These are phyloP conservation scores for Karstenula rhodostoma DNA, from an alignment of 2,329 filamentous ascomycete species.

Conservation along the genomic window DNA sequence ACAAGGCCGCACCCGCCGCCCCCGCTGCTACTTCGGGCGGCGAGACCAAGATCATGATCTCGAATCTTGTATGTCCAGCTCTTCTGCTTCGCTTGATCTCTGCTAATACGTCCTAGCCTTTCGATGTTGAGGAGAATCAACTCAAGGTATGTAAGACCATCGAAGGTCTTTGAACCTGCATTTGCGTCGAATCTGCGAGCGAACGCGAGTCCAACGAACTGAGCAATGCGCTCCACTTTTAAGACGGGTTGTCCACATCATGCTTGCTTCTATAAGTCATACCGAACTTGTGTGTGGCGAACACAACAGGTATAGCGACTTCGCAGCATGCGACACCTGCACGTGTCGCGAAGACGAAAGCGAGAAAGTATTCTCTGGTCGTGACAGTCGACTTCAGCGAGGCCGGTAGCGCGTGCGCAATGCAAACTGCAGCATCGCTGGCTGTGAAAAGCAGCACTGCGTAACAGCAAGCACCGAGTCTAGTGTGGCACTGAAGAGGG, in stretches of 20 bases:
- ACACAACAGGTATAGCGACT: slow-evolving; percentile 39
- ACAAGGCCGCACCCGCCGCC: slow-evolving; percentile 70
- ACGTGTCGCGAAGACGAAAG: slow-evolving; percentile 38
- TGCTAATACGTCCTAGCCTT: slow-evolving; percentile 73
- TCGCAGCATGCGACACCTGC: slow-evolving; percentile 43
- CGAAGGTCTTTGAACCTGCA: slow-evolving; percentile 53
- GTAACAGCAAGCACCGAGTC: slow-evolving; percentile 27
- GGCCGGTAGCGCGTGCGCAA: slow-evolving; percentile 26
- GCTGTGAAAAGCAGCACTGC: slow-evolving; percentile 15
- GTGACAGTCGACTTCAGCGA: slow-evolving; percentile 22
- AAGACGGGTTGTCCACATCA: slow-evolving; percentile 36
- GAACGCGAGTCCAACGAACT: slow-evolving; percentile 42
- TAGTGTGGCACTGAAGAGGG: slow-evolving; percentile 5
- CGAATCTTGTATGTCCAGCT: slow-evolving; percentile 82
- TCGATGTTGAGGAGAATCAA: slow-evolving; percentile 94
- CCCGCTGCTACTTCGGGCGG: slow-evolving; percentile 66
- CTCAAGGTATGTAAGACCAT: slow-evolving; percentile 99
- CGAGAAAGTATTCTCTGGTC: slow-evolving; percentile 29
- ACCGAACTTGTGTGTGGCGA: slow-evolving; percentile 41
- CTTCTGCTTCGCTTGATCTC: slow-evolving; percentile 7
- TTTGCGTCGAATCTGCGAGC: slow-evolving; percentile 41
- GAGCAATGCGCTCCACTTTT: slow-evolving; percentile 26
- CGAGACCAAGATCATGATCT: slow-evolving; percentile 97
- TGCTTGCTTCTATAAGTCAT: slow-evolving; percentile 38
- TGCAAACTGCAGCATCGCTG: slow-evolving; percentile 12